Conservation (phyloP, 345 rosid genomes). For the Luvunga scandens region DNA sequence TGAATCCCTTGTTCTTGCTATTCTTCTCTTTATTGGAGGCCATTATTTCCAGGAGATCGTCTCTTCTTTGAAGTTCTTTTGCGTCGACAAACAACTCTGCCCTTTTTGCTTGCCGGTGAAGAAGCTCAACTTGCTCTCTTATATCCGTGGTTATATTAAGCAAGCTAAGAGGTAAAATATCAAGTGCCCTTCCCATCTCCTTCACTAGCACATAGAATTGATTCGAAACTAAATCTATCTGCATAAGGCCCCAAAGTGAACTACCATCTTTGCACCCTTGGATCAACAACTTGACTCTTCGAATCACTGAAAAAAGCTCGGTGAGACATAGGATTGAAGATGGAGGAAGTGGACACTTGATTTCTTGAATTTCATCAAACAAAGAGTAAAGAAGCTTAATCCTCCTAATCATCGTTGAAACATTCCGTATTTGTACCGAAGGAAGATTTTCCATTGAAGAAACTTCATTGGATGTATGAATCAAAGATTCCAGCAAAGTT, state of each 20-base stretch:
- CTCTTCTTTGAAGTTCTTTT: slow-evolving; percentile 43
- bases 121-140: slow-evolving; percentile 69
- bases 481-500: slow-evolving; percentile 43
- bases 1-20: slow-evolving; percentile 31
- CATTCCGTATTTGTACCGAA: slow-evolving; percentile 38
- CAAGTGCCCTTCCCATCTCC: slow-evolving; percentile 67
- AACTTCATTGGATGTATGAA: slow-evolving; percentile 45
- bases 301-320: slow-evolving; percentile 54
- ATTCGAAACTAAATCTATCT: slow-evolving; percentile 38
- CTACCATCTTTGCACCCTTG: slow-evolving; percentile 52
- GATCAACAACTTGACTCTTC: slow-evolving; percentile 39
- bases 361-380: slow-evolving; percentile 57
- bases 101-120: slow-evolving; percentile 57
- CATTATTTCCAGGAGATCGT: slow-evolving; percentile 43
- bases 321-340: slow-evolving; percentile 56
- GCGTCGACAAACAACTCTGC: slow-evolving; percentile 43
- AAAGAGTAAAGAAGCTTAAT: slow-evolving; percentile 51
- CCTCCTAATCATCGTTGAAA: slow-evolving; percentile 54
- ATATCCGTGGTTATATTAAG: slow-evolving; percentile 41
- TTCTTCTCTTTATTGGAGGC: slow-evolving; percentile 37
- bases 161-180: slow-evolving; percentile 61
- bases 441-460: slow-evolving; percentile 52
- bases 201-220: slow-evolving; percentile 50
- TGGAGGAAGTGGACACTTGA: slow-evolving; percentile 39
- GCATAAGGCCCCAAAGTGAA: slow-evolving; percentile 48